These are phyloP conservation scores for Rubus parviflorus DNA, from an alignment of 306 rosid species.

Conservation along the genomic window DNA sequence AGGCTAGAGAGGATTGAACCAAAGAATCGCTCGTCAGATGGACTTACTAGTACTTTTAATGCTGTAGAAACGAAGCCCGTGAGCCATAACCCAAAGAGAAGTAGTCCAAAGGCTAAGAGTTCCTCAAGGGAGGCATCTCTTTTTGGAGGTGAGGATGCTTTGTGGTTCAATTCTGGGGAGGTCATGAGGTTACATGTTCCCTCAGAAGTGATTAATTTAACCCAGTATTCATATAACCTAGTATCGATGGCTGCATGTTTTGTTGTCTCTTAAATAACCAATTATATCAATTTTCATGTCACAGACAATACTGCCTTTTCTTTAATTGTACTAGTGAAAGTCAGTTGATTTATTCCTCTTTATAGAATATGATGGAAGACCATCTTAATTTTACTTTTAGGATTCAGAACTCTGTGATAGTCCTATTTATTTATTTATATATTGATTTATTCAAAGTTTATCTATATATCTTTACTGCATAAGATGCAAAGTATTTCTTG, in stretches of 20 bases:
- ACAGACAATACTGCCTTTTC: neutral
- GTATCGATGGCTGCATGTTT: too few species aligned
- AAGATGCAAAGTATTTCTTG: neutral
- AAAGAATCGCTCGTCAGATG: constrained; percentile 70
- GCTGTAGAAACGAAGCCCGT: constrained; percentile 66
- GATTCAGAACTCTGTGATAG: neutral
- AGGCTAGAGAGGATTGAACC: constrained; percentile 93
- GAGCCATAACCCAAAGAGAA: constrained; percentile 67
- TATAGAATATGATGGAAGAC: neutral
- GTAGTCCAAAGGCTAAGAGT: constrained; percentile 89
- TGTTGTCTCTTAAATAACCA: neutral
- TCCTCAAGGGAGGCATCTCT: constrained; percentile 77
- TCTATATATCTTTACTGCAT: neutral
- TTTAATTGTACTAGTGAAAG: constrained; percentile 1
- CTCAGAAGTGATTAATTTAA: constrained; percentile 5
- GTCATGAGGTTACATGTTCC: neutral
- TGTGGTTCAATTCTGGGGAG: constrained; percentile 19
- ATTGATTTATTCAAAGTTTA: neutral
- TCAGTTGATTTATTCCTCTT: neutral
- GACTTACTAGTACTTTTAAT: constrained; percentile 26
- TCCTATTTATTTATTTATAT: neutral
- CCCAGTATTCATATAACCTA: neutral
- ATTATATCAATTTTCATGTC: neutral
- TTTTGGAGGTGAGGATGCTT: constrained; percentile 76
- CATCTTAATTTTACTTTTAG: neutral